Conservation (phyloP, 2,329 filamentous ascomycete genomes). For the Scedosporium aurantiacum region DNA sequence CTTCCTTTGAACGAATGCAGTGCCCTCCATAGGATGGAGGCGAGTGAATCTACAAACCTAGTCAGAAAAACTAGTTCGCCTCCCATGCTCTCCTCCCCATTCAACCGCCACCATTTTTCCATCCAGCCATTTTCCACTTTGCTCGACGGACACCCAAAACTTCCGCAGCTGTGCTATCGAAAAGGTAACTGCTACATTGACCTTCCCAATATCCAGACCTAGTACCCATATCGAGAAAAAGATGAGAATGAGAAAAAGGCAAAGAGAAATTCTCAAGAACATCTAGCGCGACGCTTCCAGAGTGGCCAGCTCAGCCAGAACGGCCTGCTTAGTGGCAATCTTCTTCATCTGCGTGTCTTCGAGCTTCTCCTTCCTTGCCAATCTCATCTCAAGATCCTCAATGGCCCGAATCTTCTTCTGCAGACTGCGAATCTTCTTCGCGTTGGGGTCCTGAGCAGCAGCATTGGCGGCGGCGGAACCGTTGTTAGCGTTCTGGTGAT, state of each 20-base stretch:
- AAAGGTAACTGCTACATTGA: background rate
- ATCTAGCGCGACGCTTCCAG: background rate
- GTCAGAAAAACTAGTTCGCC: no score
- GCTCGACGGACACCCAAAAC: background rate
- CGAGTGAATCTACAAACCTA: no score
- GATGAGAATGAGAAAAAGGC: background rate
- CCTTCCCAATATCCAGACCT: background rate
- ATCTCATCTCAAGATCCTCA: conserved; percentile 94
- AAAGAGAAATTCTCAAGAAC: background rate
- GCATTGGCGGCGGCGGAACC: conserved; percentile 36
- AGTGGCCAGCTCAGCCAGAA: conserved; percentile 63
- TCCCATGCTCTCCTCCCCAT: no score
- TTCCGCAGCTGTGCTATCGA: background rate
- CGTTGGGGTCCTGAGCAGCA: conserved; percentile 55
- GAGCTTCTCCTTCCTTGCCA: conserved; percentile 87
- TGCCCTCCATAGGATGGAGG: no score
- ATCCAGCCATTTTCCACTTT: background rate
- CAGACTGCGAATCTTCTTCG: conserved; percentile 88
- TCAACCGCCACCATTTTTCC: background rate
- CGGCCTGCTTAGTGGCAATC: conserved; percentile 76
- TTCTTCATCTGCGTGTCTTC: conserved; percentile 99
- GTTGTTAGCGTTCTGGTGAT: conserved; percentile 12
- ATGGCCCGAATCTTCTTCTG: conserved; percentile 98
- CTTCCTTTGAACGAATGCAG: background rate
- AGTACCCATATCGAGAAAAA: background rate